Conservation (phyloP, 2,329 filamentous ascomycete genomes). For the Talaromyces sp. region DNA sequence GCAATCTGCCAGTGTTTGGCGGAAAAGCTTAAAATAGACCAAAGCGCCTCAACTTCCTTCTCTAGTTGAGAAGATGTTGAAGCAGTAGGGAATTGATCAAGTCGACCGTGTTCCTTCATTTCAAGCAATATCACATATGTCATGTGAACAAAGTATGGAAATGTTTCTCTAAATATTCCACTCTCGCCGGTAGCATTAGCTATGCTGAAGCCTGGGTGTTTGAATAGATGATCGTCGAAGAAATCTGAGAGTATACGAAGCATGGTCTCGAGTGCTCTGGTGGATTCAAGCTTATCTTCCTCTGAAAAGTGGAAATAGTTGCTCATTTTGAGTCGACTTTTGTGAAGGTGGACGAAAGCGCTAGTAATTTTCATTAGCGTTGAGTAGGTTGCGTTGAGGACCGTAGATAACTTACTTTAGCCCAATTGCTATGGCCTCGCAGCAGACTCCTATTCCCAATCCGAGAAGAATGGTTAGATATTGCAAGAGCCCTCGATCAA, state of each 20-base stretch:
- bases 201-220: background rate
- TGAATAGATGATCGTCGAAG: background rate
- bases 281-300: constrained; percentile 14
- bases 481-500: constrained; percentile 11
- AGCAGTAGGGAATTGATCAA: background rate
- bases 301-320: constrained; percentile 2
- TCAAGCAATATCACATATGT: constrained; percentile 14
- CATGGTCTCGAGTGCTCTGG: constrained; percentile 14
- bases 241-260: constrained; percentile 14
- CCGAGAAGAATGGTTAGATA: constrained; percentile 7
- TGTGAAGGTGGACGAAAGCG: constrained; percentile 15
- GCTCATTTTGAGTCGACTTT: background rate
- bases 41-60: constrained; percentile 1
- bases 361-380: background rate
- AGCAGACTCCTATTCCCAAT: constrained; percentile 12
- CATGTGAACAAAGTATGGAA: constrained; percentile 17
- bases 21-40: background rate
- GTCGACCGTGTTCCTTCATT: constrained; percentile 12
- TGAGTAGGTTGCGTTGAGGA: background rate
- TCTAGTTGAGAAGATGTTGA: background rate
- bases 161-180: constrained; percentile 14
- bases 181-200: background rate
- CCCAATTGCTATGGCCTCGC: constrained; percentile 17
- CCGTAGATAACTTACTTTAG: constrained; percentile 12
- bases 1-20: constrained; percentile 15